phyloP scores from a whole-genome alignment of 1,139 yeast genomes.

The Geotrichum klebahnii region DNA sequence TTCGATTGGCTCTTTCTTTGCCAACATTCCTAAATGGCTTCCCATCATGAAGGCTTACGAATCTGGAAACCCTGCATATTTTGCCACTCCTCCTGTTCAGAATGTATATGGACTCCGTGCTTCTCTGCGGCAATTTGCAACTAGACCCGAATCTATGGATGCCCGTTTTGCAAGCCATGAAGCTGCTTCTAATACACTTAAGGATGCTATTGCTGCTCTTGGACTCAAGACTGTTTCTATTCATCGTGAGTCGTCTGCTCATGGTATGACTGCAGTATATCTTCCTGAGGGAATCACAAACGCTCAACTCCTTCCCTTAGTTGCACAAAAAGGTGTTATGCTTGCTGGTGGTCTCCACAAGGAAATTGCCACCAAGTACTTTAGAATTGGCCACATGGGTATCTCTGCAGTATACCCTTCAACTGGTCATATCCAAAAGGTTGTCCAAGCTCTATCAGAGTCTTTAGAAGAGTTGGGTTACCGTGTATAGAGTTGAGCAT shows the following conservation, averaged over 20 bases:
- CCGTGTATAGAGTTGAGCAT: slow-evolving; percentile 4
- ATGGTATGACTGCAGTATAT: slow-evolving; percentile 83
- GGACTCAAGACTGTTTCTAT: slow-evolving; percentile 69
- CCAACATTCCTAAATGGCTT: slow-evolving; percentile 78
- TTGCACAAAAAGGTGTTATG: slow-evolving; percentile 68
- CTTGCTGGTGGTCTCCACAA: slow-evolving; percentile 91
- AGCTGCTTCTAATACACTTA: slow-evolving; percentile 61
- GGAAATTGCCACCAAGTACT: slow-evolving; percentile 73
- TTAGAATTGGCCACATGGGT: slow-evolving; percentile 97
- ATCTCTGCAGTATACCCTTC: slow-evolving; percentile 47
- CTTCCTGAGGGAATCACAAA: slow-evolving; percentile 75
- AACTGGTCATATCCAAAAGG: slow-evolving; percentile 20
- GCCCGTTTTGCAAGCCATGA: slow-evolving; percentile 62
- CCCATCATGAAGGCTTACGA: slow-evolving; percentile 89
- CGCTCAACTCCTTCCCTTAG: slow-evolving; percentile 52
- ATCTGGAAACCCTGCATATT: slow-evolving; percentile 74
- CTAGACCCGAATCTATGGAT: slow-evolving; percentile 50
- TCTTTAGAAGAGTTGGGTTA: slow-evolving; percentile 21
- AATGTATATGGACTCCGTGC: slow-evolving; percentile 75
- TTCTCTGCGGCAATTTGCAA: slow-evolving; percentile 68
- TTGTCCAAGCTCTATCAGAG: slow-evolving; percentile 13
- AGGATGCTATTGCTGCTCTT: slow-evolving; percentile 48
- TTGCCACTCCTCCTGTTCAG: slow-evolving; percentile 93
- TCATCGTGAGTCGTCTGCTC: slow-evolving; percentile 63
- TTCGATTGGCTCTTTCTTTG: slow-evolving; percentile 62